These are phyloP conservation scores for Mycena leptocephala DNA, from an alignment of 768 basidiomycete genomes.

Conservation along the genomic window DNA sequence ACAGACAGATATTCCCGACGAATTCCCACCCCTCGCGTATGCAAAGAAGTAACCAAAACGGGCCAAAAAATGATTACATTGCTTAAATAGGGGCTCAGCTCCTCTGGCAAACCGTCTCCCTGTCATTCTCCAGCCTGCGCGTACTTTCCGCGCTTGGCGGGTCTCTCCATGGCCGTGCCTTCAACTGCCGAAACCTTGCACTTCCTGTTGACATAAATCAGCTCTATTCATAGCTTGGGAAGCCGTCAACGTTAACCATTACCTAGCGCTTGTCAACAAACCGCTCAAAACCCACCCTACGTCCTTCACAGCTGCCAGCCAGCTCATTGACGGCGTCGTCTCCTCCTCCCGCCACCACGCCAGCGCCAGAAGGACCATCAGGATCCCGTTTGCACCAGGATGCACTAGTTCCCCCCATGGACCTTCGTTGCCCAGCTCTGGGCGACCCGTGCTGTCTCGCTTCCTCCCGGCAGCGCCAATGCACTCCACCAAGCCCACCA, in stretches of 20 bases:
- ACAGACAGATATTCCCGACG: neutral
- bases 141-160: neutral
- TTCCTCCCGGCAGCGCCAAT: neutral
- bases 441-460: neutral
- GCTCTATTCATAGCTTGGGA: neutral
- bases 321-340: neutral
- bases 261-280: neutral
- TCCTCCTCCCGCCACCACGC: neutral
- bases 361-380: neutral
- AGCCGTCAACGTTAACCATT: neutral
- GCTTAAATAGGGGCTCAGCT: neutral
- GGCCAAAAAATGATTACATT: neutral
- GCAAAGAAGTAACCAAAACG: neutral
- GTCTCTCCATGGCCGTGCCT: neutral
- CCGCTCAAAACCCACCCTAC: neutral
- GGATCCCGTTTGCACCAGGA: neutral
- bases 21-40: neutral
- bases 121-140: neutral
- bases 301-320: slow-evolving; percentile 3
- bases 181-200: neutral
- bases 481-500: neutral
- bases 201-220: neutral
- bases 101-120: neutral
- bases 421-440: neutral
- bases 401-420: neutral